Evolutionary conservation across 495 filamentous ascomycete species (phyloP).

Genomic region (Penicillium fimorum): DNA sequence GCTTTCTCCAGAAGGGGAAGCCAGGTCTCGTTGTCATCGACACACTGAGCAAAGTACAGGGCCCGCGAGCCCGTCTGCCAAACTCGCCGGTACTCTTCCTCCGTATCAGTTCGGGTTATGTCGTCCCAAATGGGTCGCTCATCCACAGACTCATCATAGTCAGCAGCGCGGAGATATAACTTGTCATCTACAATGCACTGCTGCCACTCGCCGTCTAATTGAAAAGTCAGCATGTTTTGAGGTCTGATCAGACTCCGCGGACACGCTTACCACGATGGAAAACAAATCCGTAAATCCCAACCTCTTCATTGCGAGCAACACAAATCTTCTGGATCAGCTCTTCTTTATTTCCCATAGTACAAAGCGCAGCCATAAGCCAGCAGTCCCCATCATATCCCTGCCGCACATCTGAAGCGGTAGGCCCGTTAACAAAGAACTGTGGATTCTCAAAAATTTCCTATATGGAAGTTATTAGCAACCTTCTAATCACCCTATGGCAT

Average conservation of each 20-base stretch:
- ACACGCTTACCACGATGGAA: slow-evolving; percentile 67
- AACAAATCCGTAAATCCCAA: slow-evolving; percentile 93
- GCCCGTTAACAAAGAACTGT: slow-evolving; percentile 79
- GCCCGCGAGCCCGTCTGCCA: slow-evolving; percentile 77
- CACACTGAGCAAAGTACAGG: slow-evolving; percentile 83
- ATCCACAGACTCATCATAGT: slow-evolving; percentile 71
- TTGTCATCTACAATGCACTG: slow-evolving; percentile 87
- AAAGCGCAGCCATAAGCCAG: slow-evolving; percentile 87
- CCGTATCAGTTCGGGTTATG: slow-evolving; percentile 65
- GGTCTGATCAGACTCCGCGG: not conserved
- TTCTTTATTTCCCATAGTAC: slow-evolving; percentile 76
- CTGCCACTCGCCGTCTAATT: slow-evolving; percentile 82
- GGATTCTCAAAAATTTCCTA: slow-evolving; percentile 86
- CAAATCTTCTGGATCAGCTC: slow-evolving; percentile 79
- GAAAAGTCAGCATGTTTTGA: slow-evolving; percentile 6
- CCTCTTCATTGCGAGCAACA: slow-evolving; percentile 72
- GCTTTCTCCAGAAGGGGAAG: slow-evolving; percentile 92
- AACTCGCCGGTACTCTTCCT: slow-evolving; percentile 72
- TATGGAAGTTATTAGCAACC: slow-evolving; percentile 2
- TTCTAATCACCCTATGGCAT: not conserved
- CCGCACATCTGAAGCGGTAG: slow-evolving; percentile 77
- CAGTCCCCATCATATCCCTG: slow-evolving; percentile 83
- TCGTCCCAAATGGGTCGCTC: slow-evolving; percentile 71
- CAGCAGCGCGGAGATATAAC: slow-evolving; percentile 76
- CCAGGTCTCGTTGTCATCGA: slow-evolving; percentile 89